Percentiles rank a stretch among this genome's conserved stretches.
These are phyloP conservation scores for Schizochytrium sp. DNA, from an alignment of 108 stramenopile species.

Conservation along the genomic window DNA sequence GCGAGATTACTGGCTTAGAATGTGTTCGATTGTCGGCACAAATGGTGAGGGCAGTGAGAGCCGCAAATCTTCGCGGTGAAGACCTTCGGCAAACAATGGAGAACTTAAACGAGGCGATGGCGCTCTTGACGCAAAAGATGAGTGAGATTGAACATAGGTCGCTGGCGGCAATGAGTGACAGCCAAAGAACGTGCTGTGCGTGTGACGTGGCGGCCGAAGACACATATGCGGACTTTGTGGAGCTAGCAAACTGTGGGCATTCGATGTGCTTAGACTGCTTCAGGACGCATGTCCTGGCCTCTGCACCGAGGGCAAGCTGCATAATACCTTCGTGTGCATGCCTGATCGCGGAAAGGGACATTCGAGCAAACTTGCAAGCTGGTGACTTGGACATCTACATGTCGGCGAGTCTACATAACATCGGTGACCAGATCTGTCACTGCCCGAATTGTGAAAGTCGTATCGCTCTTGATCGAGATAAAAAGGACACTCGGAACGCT, in stretches of 20 bases:
- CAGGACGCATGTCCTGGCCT: background rate
- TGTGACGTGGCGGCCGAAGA: constrained; percentile 28
- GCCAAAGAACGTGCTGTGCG: background rate
- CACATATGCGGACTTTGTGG: background rate
- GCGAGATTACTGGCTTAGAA: background rate
- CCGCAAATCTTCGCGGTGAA: background rate
- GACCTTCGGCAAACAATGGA: constrained; percentile 27
- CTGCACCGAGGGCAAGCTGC: background rate
- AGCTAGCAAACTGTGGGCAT: constrained; percentile 2
- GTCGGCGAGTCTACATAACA: background rate
- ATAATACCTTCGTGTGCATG: background rate
- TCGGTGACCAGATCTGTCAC: constrained; percentile 20
- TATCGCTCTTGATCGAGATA: constrained; percentile 1
- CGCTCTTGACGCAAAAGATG: background rate
- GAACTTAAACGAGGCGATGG: constrained; percentile 24
- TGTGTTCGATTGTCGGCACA: background rate
- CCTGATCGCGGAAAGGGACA: background rate
- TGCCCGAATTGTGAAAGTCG: background rate
- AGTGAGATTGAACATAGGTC: constrained; percentile 2
- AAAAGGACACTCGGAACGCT: constrained; percentile 1
- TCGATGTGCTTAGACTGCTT: constrained; percentile 31
- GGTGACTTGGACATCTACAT: background rate
- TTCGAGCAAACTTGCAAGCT: background rate
- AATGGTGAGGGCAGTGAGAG: background rate
- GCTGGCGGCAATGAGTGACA: background rate